These are phyloP conservation scores for Austropuccinia psidii DNA, from an alignment of 1,284 basidiomycete genomes.

Conservation along the genomic window DNA sequence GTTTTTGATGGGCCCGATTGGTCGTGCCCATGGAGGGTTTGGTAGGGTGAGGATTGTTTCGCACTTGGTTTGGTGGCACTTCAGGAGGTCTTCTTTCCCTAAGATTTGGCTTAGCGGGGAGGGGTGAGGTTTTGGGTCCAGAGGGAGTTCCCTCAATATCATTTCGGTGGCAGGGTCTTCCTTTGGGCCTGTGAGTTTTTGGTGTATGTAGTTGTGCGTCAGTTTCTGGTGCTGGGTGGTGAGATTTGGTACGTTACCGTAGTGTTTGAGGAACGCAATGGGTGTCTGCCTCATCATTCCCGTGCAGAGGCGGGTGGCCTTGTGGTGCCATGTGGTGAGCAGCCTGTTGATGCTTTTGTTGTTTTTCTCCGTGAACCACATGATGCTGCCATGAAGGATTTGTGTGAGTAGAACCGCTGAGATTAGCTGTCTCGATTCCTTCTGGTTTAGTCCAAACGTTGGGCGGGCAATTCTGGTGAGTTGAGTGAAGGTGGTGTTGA, in stretches of 20 bases:
- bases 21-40: neutral
- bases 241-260: too few species aligned
- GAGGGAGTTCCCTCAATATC: too few species aligned
- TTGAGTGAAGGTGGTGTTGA: neutral
- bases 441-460: conserved; percentile 1
- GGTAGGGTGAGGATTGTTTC: neutral
- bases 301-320: neutral
- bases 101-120: too few species aligned
- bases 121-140: too few species aligned
- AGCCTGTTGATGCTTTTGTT: neutral
- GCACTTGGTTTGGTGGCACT: too few species aligned
- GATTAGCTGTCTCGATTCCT: neutral
- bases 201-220: too few species aligned
- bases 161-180: too few species aligned
- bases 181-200: too few species aligned
- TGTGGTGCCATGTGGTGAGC: neutral
- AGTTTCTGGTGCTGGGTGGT: too few species aligned
- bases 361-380: conserved; percentile 4
- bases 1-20: neutral
- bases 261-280: neutral
- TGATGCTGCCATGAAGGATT: conserved; percentile 4
- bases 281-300: neutral
- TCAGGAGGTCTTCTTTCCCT: too few species aligned
- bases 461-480: neutral
- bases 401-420: neutral